These are phyloP conservation scores for Trypanosoma rangeli DNA, from an alignment of 208 protist genomes.

Conservation along the genomic window DNA sequence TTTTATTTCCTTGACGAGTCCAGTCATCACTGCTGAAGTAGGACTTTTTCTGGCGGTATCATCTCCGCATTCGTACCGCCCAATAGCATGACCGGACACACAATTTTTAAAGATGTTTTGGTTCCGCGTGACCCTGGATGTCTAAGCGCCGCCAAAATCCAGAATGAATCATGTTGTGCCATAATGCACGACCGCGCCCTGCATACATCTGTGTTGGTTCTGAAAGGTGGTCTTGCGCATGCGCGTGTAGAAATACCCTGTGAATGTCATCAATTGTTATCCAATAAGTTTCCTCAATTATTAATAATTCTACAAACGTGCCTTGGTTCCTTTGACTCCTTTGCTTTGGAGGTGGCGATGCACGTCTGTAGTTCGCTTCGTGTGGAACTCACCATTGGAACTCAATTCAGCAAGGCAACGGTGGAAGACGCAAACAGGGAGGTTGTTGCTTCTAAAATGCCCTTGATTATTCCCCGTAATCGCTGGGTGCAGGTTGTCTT, in stretches of 20 bases:
- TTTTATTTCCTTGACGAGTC: too few relatives aligned
- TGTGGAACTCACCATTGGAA: slow-evolving; percentile 72
- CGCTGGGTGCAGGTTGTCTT: slow-evolving; percentile 88
- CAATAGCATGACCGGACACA: slow-evolving; percentile 2
- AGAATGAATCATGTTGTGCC: slow-evolving; percentile 48
- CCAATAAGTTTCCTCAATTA: slow-evolving; percentile 40
- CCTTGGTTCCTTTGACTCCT: slow-evolving; percentile 51
- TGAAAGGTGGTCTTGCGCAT: slow-evolving; percentile 49
- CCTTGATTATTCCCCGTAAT: slow-evolving; percentile 73
- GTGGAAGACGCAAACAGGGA: slow-evolving; percentile 34
- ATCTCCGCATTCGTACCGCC: neutral
- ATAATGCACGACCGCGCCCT: slow-evolving; percentile 63
- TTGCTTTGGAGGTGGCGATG: slow-evolving; percentile 67
- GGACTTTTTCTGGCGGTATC: too few relatives aligned
- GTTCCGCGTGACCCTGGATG: slow-evolving; percentile 23
- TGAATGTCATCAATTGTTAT: slow-evolving; percentile 53
- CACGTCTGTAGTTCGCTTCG: slow-evolving; percentile 36
- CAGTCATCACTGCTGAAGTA: too few relatives aligned
- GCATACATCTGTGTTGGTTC: slow-evolving; percentile 38
- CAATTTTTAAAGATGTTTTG: slow-evolving; percentile 25
- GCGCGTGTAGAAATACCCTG: slow-evolving; percentile 66
- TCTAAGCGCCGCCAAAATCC: slow-evolving; percentile 44
- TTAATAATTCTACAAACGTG: slow-evolving; percentile 60
- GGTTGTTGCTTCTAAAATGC: slow-evolving; percentile 49
- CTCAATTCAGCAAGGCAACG: slow-evolving; percentile 49